Evolutionary conservation across 2,329 filamentous ascomycete genomes (phyloP).

Genomic region (Aspergillus chevalieri): DNA sequence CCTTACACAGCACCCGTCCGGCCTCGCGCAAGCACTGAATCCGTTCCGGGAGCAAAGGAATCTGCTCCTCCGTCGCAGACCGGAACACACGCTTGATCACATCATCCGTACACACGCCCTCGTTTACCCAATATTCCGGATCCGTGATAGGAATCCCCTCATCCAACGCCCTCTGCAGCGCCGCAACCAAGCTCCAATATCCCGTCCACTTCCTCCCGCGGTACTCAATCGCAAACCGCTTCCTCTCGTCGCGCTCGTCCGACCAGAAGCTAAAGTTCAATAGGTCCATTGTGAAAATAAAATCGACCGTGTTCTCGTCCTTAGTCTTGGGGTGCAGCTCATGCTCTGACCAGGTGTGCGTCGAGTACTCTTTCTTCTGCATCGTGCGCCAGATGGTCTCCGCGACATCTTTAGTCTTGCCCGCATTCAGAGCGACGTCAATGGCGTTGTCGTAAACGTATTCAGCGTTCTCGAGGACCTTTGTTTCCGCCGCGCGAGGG

Average conservation of each 20-base stretch:
- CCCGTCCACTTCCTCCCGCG: constrained; percentile 78
- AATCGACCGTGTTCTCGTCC: constrained; percentile 73
- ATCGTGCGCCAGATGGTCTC: constrained; percentile 73
- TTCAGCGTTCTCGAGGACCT: constrained; percentile 74
- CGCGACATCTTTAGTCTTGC: constrained; percentile 74
- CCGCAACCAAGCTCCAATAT: constrained; percentile 89
- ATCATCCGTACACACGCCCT: constrained; percentile 69
- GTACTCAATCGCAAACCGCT: constrained; percentile 79
- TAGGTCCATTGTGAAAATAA: constrained; percentile 96
- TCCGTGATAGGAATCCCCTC: constrained; percentile 88
- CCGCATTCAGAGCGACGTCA: constrained; percentile 83
- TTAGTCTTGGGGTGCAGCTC: constrained; percentile 81
- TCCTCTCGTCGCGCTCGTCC: constrained; percentile 54
- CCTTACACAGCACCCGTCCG: constrained; percentile 70
- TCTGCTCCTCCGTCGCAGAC: constrained; percentile 77
- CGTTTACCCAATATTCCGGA: constrained; percentile 76
- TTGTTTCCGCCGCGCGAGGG: constrained; percentile 63
- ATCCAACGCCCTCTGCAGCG: constrained; percentile 78
- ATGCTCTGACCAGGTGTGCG: constrained; percentile 78
- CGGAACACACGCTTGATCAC: constrained; percentile 72
- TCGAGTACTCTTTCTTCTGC: constrained; percentile 76
- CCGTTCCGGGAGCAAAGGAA: constrained; percentile 74
- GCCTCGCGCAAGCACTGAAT: constrained; percentile 76
- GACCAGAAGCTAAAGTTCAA: constrained; percentile 99
- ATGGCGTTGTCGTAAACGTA: constrained; percentile 88